Percentiles rank a stretch among this genome's conserved stretches.
Evolutionary conservation across 2,329 filamentous ascomycete species (phyloP).

Genomic region (Thermomyces lanuginosus): DNA sequence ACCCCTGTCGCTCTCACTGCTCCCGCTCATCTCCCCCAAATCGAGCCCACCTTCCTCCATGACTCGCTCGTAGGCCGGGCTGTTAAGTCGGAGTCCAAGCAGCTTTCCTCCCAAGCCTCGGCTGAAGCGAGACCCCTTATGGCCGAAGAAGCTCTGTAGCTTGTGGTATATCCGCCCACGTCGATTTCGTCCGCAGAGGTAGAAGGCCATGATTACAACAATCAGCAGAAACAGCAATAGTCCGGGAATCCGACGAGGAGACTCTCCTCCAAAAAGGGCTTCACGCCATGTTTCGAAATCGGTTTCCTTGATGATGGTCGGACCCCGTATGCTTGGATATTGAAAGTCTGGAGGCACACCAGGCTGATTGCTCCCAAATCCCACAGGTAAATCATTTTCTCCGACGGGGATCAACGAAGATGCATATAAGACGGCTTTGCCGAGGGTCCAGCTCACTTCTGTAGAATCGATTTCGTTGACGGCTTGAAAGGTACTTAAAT

Average conservation of each 20-base stretch:
- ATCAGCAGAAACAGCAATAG: conserved; percentile 65
- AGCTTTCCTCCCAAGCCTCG: conserved; percentile 46
- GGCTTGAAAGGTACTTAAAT: conserved; percentile 73
- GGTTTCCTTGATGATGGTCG: conserved; percentile 17
- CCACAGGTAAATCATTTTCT: conserved; percentile 54
- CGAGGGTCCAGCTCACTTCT: conserved; percentile 93
- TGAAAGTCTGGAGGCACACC: conserved; percentile 64
- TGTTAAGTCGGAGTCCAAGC: conserved; percentile 19
- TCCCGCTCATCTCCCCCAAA: conserved; percentile 63
- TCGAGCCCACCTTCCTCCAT: conserved; percentile 61
- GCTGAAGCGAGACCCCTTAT: conserved; percentile 18
- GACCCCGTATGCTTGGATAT: conserved; percentile 38
- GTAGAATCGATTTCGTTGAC: conserved; percentile 81
- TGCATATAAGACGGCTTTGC: conserved; percentile 91
- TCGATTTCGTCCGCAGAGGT: conserved; percentile 66
- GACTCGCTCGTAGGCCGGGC: conserved; percentile 59
- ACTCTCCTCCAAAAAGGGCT: conserved; percentile 47
- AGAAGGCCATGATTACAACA: conserved; percentile 49
- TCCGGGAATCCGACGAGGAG: conserved; percentile 53
- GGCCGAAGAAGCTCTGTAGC: conserved; percentile 25
- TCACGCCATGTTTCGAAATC: conserved; percentile 42
- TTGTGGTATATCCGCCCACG: conserved; percentile 45
- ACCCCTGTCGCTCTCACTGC: conserved; percentile 34
- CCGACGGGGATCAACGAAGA: conserved; percentile 66
- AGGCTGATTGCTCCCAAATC: conserved; percentile 74